Conservation (phyloP, 805 yeast genomes). For the Hanseniaspora pseudoguilliermondii region DNA sequence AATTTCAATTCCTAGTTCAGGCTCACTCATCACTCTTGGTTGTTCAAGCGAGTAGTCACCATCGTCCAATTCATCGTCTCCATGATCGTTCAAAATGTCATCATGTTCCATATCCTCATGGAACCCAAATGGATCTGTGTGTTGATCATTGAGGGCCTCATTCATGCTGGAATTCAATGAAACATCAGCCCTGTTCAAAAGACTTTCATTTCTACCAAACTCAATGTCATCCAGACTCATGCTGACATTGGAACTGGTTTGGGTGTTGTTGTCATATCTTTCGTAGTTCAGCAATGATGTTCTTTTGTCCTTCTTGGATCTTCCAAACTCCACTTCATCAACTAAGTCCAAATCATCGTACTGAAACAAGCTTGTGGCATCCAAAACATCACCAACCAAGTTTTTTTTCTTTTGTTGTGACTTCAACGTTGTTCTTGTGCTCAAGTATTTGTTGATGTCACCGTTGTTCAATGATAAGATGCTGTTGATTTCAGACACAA, state of each 20-base stretch:
- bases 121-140: constrained; percentile 1
- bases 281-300: constrained; percentile 17
- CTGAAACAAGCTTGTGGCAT: constrained; percentile 9
- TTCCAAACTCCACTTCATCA: constrained; percentile 44
- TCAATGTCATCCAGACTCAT: constrained; percentile 47
- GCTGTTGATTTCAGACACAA: constrained; percentile 22
- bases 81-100: constrained; percentile 5
- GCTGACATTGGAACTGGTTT: constrained; percentile 26
- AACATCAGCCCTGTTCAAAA: constrained; percentile 18
- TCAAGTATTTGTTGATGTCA: constrained; percentile 25
- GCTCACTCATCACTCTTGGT: constrained; percentile 13
- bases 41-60: constrained; percentile 13
- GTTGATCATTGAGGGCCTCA: constrained; percentile 3
- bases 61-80: constrained; percentile 13
- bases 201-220: constrained; percentile 29
- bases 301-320: constrained; percentile 31
- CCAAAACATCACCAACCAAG: constrained; percentile 1
- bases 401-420: constrained; percentile 8
- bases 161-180: constrained; percentile 18
- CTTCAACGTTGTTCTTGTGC: constrained; percentile 19
- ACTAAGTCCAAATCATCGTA: constrained; percentile 17
- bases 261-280: constrained; percentile 19
- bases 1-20: background rate
- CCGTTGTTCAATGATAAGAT: constrained; percentile 15
- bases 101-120: constrained; percentile 1